Base-by-base conservation (phyloP, 2,329 filamentous ascomycete genomes). In the Fusarium poae region DNA sequence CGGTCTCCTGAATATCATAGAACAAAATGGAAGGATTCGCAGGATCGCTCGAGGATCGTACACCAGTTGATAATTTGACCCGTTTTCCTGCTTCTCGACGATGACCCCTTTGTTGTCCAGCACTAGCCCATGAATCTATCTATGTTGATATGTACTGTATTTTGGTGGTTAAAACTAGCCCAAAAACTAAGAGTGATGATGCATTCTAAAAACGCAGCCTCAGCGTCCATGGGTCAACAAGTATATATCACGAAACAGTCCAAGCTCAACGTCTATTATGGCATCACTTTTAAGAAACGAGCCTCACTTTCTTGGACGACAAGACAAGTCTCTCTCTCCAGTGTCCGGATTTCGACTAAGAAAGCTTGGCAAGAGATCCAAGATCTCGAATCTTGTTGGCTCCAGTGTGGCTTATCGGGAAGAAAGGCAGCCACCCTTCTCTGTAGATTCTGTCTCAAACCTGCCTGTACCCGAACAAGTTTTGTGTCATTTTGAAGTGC, bases 1-100 rank as follows among this genome's bases (percentile, higher is more conserved):
- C 43, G 20, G n/a, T 39, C 62, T 65, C 61, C 62, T 65, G 62
- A 65, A 61, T 35, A 65, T 65, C 62, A 23, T 18, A 37, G 48
- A 42, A 29, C 30, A 20, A 25, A 27, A 35, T 62, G 48, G 57
- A 56, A 46, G 40, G 57, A 42, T 62, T 62, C 39, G 32, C 53
- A 29, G 39, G 32, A 51, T 48, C 42, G 15, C 45, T 43, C 45
- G 42, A 65, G 46, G 44, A 59, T 54, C 59, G 35, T 42, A 64
- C 39, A 29, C 30, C 54, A 21, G 23, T 30, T 20, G 5, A 35
- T 25, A 23, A 8, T 8, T 25, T 29, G 20, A 27, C 21, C 21
- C 43, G 32, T 39, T 9, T 46, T 51, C 40, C 40, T 34, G 45
- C n/a, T n/a, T 51, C 15, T 39, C 35, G 13, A n/a, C 29, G 6